Conservation (phyloP, 2,329 filamentous ascomycete species). For the Cladophialophora psammophila region DNA sequence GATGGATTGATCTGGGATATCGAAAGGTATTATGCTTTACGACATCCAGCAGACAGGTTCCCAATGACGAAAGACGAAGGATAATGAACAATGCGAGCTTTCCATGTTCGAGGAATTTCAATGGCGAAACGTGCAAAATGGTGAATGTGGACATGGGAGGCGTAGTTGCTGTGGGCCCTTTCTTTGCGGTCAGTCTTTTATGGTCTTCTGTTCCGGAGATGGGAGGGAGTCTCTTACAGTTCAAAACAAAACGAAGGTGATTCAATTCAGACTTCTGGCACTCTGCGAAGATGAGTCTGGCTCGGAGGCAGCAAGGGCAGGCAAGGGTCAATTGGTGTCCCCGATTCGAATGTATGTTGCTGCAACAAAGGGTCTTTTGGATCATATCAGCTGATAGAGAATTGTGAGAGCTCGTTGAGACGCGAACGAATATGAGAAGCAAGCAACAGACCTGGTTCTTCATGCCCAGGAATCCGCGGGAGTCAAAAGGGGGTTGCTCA, state of each 20-base stretch:
- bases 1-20: slow-evolving; percentile 1
- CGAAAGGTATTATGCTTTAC: not conserved
- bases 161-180: not conserved
- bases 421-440: not conserved
- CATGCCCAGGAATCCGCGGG: not conserved
- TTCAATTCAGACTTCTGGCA: not conserved
- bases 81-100: not conserved
- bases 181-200: not conserved
- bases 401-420: not conserved
- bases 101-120: not conserved
- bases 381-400: not conserved
- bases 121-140: not conserved
- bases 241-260: not conserved
- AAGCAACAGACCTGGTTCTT: not conserved
- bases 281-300: not conserved
- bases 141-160: not conserved
- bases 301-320: not conserved
- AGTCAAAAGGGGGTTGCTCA: not conserved
- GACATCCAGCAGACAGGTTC: not conserved
- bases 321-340: not conserved
- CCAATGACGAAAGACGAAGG: not conserved
- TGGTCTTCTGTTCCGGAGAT: not conserved
- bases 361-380: not conserved
- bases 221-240: not conserved
- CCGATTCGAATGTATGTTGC: not conserved